These are phyloP conservation scores for Agroathelia rolfsii DNA, from an alignment of 1,284 basidiomycete species.

Conservation along the genomic window DNA sequence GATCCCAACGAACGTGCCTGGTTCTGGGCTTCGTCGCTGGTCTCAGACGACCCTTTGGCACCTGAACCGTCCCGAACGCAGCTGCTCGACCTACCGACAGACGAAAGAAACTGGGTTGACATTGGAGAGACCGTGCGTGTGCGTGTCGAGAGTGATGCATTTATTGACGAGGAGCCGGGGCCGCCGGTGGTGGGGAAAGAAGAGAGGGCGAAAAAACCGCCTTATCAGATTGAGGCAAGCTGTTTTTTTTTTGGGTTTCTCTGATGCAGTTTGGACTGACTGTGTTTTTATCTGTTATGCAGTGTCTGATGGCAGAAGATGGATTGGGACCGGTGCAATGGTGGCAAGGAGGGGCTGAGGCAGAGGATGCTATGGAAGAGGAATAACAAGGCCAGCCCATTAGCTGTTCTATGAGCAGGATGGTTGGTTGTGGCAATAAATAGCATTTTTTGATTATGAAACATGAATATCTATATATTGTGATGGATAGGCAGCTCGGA, in stretches of 20 bases:
- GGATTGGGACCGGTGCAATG: conserved; percentile 72
- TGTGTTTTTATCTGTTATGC: conserved; percentile 4
- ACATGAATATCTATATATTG: no score
- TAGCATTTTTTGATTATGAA: no score
- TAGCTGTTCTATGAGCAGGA: no score
- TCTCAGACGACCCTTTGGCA: conserved; percentile 32
- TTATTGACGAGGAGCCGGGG: conserved; percentile 86
- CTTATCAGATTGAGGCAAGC: conserved; percentile 70
- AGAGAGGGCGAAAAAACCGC: conserved; percentile 44
- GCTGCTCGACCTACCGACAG: conserved; percentile 56
- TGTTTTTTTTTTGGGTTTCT: neutral
- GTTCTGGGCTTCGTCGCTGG: conserved; percentile 48
- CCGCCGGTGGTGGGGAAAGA: conserved; percentile 65
- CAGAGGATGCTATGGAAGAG: conserved; percentile 27
- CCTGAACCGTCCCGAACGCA: no score
- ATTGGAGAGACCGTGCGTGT: conserved; percentile 78
- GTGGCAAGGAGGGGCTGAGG: conserved; percentile 55
- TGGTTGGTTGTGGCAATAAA: no score
- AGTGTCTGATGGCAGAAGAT: conserved; percentile 87
- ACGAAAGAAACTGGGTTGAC: conserved; percentile 82
- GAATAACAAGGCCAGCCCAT: no score
- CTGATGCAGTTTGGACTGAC: conserved; percentile 2
- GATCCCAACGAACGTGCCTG: conserved; percentile 75
- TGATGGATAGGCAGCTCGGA: no score
- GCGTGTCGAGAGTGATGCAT: conserved; percentile 81